These are phyloP conservation scores for Phyllostachys edulis DNA, from an alignment of 176 grass and related monocot genomes.

Conservation along the genomic window DNA sequence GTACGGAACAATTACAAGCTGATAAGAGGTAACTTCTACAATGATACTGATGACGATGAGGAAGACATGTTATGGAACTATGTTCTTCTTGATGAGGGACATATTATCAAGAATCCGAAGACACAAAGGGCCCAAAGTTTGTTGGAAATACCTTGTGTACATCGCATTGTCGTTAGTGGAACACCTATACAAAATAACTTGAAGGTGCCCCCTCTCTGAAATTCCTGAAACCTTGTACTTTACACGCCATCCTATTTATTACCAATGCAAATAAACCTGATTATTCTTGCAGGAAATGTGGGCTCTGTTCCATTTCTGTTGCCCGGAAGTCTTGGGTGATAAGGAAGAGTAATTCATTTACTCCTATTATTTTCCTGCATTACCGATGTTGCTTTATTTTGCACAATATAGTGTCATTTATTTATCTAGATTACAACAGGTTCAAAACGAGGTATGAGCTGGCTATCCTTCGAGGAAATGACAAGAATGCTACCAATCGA, in stretches of 20 bases:
- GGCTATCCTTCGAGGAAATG: conserved; percentile 78
- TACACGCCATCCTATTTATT: not conserved
- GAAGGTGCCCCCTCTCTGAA: conserved; percentile 45
- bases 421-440: conserved; percentile 48
- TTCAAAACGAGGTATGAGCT: conserved; percentile 73
- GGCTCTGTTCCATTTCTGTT: conserved; percentile 88
- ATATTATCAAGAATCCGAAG: conserved; percentile 83
- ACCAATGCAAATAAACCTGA: conserved; percentile 15
- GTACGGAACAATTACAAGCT: conserved; percentile 74
- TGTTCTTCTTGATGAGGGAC: conserved; percentile 82
- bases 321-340: conserved; percentile 73
- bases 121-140: conserved; percentile 77
- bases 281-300: conserved; percentile 73
- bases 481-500: conserved; percentile 73
- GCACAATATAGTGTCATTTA: conserved; percentile 7
- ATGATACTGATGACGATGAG: conserved; percentile 42
- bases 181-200: conserved; percentile 92
- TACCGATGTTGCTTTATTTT: conserved; percentile 10
- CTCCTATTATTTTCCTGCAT: conserved; percentile 23
- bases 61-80: conserved; percentile 80
- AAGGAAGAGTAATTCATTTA: conserved; percentile 63
- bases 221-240: conserved; percentile 9
- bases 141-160: conserved; percentile 70
- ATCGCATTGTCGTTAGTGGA: conserved; percentile 79
- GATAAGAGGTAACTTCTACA: conserved; percentile 54